A percentile compares a stretch with the other conserved stretches of the same genome.
Evolutionary conservation across 2,329 filamentous ascomycete species (phyloP).

Genomic region (Lachnellula occidentalis): DNA sequence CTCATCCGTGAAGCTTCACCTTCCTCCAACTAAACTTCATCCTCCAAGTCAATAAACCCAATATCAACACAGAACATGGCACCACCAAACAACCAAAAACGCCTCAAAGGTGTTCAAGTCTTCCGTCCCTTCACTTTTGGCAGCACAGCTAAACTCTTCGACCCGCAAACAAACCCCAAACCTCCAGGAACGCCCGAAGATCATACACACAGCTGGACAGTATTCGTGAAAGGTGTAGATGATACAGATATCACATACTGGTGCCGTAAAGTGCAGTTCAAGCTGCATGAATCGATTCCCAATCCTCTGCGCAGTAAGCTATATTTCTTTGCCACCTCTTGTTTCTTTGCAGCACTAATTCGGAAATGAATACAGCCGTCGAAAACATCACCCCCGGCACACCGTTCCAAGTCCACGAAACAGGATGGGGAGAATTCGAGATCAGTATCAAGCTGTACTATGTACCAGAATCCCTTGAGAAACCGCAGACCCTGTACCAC

Average conservation of each 20-base stretch:
- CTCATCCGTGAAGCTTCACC: not conserved
- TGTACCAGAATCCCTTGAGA: conserved; percentile 79
- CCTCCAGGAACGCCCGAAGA: conserved; percentile 73
- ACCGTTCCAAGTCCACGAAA: conserved; percentile 81
- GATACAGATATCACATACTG: conserved; percentile 91
- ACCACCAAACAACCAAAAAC: conserved; percentile 52
- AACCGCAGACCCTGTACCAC: conserved; percentile 93
- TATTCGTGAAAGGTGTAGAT: conserved; percentile 87
- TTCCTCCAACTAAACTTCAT: not conserved
- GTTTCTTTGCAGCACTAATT: not conserved
- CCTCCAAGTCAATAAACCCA: not conserved
- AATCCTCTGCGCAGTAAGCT: conserved; percentile 73
- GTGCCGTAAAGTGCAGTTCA: conserved; percentile 96
- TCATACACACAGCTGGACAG: conserved; percentile 94
- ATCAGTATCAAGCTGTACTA: conserved; percentile 96
- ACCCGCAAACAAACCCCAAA: conserved; percentile 71
- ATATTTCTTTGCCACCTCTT: not conserved
- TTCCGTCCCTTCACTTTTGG: conserved; percentile 67
- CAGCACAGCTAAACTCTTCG: conserved; percentile 73
- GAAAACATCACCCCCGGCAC: conserved; percentile 59
- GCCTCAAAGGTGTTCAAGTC: conserved; percentile 60
- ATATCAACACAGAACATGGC: conserved; percentile 43
- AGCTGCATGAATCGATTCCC: conserved; percentile 93
- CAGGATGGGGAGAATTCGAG: conserved; percentile 97
- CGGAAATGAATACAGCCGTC: conserved; percentile 43